Evolutionary conservation across 2,329 filamentous ascomycete genomes (phyloP).

Genomic region (Colletotrichum cereale): DNA sequence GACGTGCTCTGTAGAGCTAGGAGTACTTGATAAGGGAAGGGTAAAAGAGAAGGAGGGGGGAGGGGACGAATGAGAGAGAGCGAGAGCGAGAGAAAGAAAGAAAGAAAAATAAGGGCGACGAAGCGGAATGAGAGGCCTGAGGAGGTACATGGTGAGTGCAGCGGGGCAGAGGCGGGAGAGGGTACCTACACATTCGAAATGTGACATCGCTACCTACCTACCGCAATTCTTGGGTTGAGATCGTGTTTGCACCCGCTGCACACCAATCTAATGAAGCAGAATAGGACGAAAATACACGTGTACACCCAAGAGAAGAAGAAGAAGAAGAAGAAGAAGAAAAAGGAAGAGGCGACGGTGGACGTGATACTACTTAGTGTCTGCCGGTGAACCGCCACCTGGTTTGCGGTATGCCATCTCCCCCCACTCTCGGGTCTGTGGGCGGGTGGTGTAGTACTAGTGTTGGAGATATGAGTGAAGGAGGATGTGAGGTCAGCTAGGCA

Average conservation of each 20-base stretch:
- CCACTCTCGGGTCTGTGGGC: slow-evolving; percentile 23
- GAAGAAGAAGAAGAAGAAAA: not conserved
- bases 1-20: slow-evolving; percentile 13
- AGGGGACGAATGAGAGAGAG: not conserved
- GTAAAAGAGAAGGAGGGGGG: not conserved
- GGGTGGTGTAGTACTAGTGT: slow-evolving; percentile 5
- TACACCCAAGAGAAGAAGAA: not conserved
- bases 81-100: not conserved
- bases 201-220: slow-evolving; percentile 19
- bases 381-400: slow-evolving; percentile 15
- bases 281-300: slow-evolving; percentile 5
- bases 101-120: slow-evolving; percentile 3
- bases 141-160: slow-evolving; percentile 33
- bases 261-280: slow-evolving; percentile 34
- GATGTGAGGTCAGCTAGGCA: slow-evolving; percentile 3
- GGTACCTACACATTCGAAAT: slow-evolving; percentile 34
- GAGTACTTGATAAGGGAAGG: slow-evolving; percentile 27
- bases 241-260: slow-evolving; percentile 30
- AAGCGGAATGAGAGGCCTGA: slow-evolving; percentile 34
- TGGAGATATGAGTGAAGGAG: slow-evolving; percentile 2
- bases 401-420: not conserved
- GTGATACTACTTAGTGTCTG: slow-evolving; percentile 6
- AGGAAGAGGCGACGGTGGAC: slow-evolving; percentile 1
- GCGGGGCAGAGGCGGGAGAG: slow-evolving; percentile 32
- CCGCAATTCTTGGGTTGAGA: slow-evolving; percentile 23